Evolutionary conservation across 2,329 filamentous ascomycete species (phyloP), one percentile per base, ranked within the genome.

Genomic region (Epichloe glyceriae): DNA sequence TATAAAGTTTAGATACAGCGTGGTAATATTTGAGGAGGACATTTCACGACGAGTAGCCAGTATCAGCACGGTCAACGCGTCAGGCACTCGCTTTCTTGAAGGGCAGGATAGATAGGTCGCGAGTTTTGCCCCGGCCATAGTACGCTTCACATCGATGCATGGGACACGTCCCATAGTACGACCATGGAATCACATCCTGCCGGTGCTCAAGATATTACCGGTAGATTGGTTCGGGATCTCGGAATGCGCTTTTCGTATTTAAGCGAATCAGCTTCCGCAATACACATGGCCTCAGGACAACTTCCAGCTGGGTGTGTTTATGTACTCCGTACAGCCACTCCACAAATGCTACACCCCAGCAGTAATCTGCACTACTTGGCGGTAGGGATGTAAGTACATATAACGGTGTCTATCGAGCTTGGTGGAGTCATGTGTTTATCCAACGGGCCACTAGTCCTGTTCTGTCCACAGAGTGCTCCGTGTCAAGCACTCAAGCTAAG

Each of bases 141-240:
- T 30, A 4, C 26, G 26, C 26, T 30, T 11, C 26, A 30, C 26
- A 10, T 11, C 26, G 39, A 30, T 30, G 4, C 33, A 17, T 37
- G 47, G 34, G 39, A 26, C 41, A 41, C 11, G 46, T 38, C 41
- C 42, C 33, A 46, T 34, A 33, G 15, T 43, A 26, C 15, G 30
- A 17, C 17, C 47, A 39, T 43, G 22, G 35, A 40, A 40, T 40
- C 35, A 43, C 19, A 40, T 33, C 26, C 41, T 52, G 41, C 39
- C 46, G 33, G 26, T 47, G 47, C 20, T 50, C 30, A 39, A 20
- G 33, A 41, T 44, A 52, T 26, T 53, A 53, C 52, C 52, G 52
- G 45, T 46, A 51, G 52, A 51, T 40, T 53, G 52, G 52, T 50
- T 51, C 52, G 52, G 52, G 17, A 53, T 46, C 45, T 51, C 45